These are phyloP conservation scores for Pinus albicaulis DNA, from an alignment of 75 land plant genomes.

Conservation along the genomic window DNA sequence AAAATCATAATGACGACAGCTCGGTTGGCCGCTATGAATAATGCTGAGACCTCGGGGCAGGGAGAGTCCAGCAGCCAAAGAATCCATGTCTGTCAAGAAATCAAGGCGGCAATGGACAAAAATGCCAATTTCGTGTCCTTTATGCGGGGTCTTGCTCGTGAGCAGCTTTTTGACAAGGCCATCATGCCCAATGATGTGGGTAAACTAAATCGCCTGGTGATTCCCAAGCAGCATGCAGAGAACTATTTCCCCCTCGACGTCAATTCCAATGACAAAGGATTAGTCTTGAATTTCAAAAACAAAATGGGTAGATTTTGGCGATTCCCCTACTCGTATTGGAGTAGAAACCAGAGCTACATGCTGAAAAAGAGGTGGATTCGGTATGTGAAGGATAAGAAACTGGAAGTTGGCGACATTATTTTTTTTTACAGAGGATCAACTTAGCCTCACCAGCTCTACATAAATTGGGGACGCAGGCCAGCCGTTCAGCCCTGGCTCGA, in stretches of 20 bases:
- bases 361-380: constrained; percentile 76
- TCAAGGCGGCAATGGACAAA: too few relatives aligned
- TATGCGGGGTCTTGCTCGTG: neutral
- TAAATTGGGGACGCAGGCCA: constrained; percentile 8
- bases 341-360: constrained; percentile 75
- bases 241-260: constrained; percentile 11
- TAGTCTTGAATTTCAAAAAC: constrained; percentile 46
- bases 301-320: constrained; percentile 40
- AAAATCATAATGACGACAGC: constrained; percentile 11
- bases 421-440: constrained; percentile 29
- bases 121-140: neutral
- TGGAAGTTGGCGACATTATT: constrained; percentile 53
- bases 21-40: too few relatives aligned
- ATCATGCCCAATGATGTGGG: constrained; percentile 28
- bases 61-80: too few relatives aligned
- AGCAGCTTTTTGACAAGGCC: constrained; percentile 17
- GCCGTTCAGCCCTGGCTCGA: neutral
- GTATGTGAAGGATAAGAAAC: constrained; percentile 68
- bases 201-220: constrained; percentile 20
- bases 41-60: too few relatives aligned
- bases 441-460: constrained; percentile 20
- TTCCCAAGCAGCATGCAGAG: constrained; percentile 30
- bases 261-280: constrained; percentile 11
- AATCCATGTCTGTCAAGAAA: too few relatives aligned
- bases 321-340: constrained; percentile 82